Conservation (phyloP, 176 grass and related monocot genomes). For the Rhipidocladum racemiflorum region DNA sequence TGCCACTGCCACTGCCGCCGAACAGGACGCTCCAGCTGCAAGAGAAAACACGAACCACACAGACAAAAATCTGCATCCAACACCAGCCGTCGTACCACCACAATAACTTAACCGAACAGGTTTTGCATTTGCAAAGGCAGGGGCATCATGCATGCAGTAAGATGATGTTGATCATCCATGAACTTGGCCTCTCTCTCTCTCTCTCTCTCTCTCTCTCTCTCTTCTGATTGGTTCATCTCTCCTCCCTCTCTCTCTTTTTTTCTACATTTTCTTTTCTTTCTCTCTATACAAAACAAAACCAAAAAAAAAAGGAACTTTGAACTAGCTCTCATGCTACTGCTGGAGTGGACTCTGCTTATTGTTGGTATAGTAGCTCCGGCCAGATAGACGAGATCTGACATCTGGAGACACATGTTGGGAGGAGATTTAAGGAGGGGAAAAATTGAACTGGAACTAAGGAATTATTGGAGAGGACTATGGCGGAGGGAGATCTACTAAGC, state of each 20-base stretch:
- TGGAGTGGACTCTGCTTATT: background rate
- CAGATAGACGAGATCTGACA: background rate
- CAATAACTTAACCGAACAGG: too few species aligned
- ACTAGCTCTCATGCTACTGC: background rate
- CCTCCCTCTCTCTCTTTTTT: too few species aligned
- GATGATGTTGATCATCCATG: too few species aligned
- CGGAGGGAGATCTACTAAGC: slow-evolving; percentile 20
- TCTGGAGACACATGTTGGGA: background rate
- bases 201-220: background rate
- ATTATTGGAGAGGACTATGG: background rate
- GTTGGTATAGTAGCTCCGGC: background rate
- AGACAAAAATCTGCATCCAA: too few species aligned
- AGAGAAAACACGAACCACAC: too few species aligned
- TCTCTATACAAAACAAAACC: background rate
- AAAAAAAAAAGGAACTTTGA: background rate
- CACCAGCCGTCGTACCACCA: too few species aligned
- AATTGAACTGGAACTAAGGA: background rate
- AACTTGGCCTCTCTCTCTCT: too few species aligned
- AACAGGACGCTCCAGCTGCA: too few species aligned
- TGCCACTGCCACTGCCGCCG: too few species aligned
- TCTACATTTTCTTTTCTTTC: background rate
- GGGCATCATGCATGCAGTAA: too few species aligned
- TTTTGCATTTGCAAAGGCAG: too few species aligned
- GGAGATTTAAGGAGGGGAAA: background rate
- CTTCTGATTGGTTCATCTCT: too few species aligned